A percentile compares a stretch with the other conserved stretches of the same genome.
These are phyloP conservation scores for Candida tropicalis DNA, from an alignment of 1,139 yeast species.

Conservation along the genomic window DNA sequence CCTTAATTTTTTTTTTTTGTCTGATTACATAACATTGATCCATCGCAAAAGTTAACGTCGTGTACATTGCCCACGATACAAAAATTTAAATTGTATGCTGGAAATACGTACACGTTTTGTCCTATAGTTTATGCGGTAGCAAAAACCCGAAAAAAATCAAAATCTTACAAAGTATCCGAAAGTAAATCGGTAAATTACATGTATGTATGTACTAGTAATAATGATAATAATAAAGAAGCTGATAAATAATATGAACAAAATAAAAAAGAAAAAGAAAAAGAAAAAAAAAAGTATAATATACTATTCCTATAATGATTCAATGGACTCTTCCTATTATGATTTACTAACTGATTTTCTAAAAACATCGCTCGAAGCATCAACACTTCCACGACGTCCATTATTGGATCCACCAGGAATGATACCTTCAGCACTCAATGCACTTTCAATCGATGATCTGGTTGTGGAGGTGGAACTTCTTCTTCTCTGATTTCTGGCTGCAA, in stretches of 20 bases:
- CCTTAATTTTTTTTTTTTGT: no score
- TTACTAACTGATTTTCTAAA: conserved; percentile 16
- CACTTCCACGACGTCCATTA: conserved; percentile 10
- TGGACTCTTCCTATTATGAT: no score
- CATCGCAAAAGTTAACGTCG: no score
- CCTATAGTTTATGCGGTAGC: no score
- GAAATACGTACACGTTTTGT: no score
- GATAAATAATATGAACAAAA: conserved; percentile 3
- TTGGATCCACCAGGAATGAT: conserved; percentile 4
- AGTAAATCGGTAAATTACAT: no score
- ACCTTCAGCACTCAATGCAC: conserved; percentile 18
- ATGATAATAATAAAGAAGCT: neutral
- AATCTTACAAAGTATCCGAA: no score
- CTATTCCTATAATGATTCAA: conserved; percentile 12
- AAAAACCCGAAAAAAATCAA: no score
- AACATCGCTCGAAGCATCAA: conserved; percentile 14
- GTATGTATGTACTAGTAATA: neutral
- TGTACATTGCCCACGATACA: no score
- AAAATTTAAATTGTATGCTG: no score
- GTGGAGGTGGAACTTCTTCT: conserved; percentile 64
- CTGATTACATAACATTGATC: no score
- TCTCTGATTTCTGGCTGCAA: conserved; percentile 83
- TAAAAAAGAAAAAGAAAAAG: neutral
- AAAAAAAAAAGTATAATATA: no score
- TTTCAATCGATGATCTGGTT: conserved; percentile 41